A percentile compares a stretch with the other conserved stretches of the same genome.
Evolutionary conservation across 2,329 filamentous ascomycete genomes (phyloP).

Genomic region (Verticillium nonalfalfae): DNA sequence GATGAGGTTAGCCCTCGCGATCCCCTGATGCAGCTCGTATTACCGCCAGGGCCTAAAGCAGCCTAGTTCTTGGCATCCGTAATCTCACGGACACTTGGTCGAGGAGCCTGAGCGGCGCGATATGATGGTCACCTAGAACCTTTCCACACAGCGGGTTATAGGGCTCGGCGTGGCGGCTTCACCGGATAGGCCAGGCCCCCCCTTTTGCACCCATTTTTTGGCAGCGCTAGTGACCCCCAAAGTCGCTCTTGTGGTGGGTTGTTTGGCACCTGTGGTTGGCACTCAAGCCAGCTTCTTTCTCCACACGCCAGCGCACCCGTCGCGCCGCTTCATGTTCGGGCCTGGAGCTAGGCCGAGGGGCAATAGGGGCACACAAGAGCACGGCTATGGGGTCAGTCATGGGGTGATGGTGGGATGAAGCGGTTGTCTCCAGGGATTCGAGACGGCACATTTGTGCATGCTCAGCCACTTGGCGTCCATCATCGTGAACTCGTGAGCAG

Average conservation of each 20-base stretch:
- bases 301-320: not conserved
- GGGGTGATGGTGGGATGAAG: not conserved
- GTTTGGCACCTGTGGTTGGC: no score
- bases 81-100: not conserved
- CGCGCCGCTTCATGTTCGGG: not conserved
- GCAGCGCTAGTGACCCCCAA: no score
- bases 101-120: not conserved
- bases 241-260: no score
- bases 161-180: not conserved
- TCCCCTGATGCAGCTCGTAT: not conserved
- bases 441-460: not conserved
- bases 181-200: not conserved
- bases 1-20: not conserved
- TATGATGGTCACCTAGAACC: not conserved
- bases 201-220: not conserved
- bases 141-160: not conserved
- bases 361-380: not conserved
- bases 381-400: no score
- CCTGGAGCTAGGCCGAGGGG: not conserved
- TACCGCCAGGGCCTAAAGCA: not conserved
- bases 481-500: not conserved
- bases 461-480: not conserved
- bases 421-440: not conserved
- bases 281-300: not conserved
- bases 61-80: not conserved